A percentile compares a stretch with the other conserved stretches of the same genome.
Evolutionary conservation across 768 basidiomycete genomes (phyloP).

Genomic region (Boletus rubroflammeus): DNA sequence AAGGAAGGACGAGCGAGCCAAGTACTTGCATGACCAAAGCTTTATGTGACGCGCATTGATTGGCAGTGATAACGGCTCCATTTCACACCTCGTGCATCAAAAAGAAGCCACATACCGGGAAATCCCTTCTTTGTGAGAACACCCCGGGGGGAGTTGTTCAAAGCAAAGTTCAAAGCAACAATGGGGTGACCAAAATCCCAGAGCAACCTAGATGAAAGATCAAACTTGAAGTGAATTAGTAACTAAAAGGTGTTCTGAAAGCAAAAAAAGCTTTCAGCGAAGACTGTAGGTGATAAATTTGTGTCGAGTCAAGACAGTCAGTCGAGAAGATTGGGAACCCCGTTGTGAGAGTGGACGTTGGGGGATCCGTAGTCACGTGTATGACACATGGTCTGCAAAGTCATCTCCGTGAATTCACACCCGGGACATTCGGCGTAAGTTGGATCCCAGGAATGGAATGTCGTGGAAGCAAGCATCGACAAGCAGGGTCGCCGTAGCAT

Average conservation of each 20-base stretch:
- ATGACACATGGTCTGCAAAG: neutral
- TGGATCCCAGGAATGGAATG: neutral
- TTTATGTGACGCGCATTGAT: slow-evolving; percentile 20
- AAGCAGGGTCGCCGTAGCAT: slow-evolving; percentile 4
- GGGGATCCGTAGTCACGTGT: slow-evolving; percentile 5
- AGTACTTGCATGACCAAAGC: slow-evolving; percentile 1
- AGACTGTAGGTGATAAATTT: neutral
- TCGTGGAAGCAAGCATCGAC: slow-evolving; percentile 1
- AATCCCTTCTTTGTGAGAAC: slow-evolving; percentile 22
- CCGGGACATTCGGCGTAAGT: neutral
- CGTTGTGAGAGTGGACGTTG: neutral
- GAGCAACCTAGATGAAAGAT: neutral
- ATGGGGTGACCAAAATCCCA: neutral
- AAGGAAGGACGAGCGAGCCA: slow-evolving; percentile 2
- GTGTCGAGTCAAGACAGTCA: neutral
- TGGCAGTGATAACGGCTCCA: slow-evolving; percentile 7
- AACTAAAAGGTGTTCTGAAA: neutral
- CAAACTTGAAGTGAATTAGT: neutral
- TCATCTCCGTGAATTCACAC: slow-evolving; percentile 26
- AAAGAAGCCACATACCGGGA: slow-evolving; percentile 26
- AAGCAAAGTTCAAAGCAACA: no score
- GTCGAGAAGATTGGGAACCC: neutral
- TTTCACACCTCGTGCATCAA: slow-evolving; percentile 21
- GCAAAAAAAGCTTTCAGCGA: neutral
- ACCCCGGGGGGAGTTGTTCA: neutral